Conservation (phyloP, 305 asterid genomes). For the Petunia hybrid region DNA sequence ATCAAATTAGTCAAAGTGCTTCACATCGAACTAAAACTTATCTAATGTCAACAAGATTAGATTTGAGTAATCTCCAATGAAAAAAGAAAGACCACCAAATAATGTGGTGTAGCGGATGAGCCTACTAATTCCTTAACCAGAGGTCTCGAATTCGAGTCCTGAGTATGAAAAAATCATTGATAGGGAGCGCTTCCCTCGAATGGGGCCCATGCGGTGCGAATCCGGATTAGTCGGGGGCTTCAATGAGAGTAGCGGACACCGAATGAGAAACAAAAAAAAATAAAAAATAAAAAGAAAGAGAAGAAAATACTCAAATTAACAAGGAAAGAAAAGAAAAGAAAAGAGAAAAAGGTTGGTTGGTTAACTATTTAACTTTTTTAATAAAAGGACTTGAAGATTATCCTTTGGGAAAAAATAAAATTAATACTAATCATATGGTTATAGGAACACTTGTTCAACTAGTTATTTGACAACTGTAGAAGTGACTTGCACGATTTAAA, state of each 20-base stretch:
- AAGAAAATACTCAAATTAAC: background rate
- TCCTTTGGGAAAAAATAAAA: background rate
- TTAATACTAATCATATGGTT: background rate
- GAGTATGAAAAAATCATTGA: too few relatives aligned
- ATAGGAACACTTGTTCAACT: conserved; percentile 42
- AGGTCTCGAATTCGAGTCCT: too few relatives aligned
- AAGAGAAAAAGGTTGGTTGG: background rate
- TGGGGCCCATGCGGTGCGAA: too few relatives aligned
- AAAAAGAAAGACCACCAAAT: too few relatives aligned
- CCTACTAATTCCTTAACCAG: too few relatives aligned
- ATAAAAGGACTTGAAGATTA: background rate
- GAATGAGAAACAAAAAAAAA: too few relatives aligned
- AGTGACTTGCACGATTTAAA: conserved; percentile 57
- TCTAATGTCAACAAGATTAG: background rate
- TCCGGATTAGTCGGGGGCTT: too few relatives aligned
- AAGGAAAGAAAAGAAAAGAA: background rate
- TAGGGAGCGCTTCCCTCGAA: too few relatives aligned
- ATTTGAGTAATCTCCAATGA: background rate
- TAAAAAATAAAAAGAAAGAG: too few relatives aligned
- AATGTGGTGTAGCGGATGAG: too few relatives aligned
- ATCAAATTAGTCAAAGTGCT: background rate
- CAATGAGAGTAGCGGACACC: too few relatives aligned
- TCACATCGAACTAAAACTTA: background rate
- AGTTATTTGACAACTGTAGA: conserved; percentile 40
- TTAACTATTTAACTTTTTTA: background rate